phyloP scores from a whole-genome alignment of 352 stramenopile species.

The Phytopythium litorale region DNA sequence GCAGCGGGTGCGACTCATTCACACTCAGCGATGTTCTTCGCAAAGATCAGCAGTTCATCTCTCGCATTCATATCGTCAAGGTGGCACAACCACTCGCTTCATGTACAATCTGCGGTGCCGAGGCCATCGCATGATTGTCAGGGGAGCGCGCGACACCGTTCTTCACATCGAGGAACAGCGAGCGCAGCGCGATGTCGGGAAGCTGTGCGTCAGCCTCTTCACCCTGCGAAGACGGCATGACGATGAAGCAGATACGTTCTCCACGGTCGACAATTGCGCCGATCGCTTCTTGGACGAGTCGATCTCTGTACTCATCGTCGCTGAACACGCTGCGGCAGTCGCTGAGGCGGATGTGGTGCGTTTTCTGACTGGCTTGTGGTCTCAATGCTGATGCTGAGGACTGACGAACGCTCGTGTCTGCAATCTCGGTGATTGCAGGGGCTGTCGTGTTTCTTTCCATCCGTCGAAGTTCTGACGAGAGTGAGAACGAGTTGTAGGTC shows the following conservation, averaged over 20 bases:
- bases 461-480: slow-evolving; percentile 11
- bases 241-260: slow-evolving; percentile 28
- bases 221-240: slow-evolving; percentile 14
- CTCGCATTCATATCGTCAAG: slow-evolving; percentile 9
- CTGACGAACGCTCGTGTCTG: no score
- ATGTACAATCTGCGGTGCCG: slow-evolving; percentile 14
- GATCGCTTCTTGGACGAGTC: slow-evolving; percentile 28
- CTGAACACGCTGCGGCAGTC: slow-evolving; percentile 42
- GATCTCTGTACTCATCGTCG: slow-evolving; percentile 43
- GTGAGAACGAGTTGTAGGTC: slow-evolving; percentile 42
- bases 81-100: slow-evolving; percentile 23
- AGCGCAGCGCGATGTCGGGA: slow-evolving; percentile 34
- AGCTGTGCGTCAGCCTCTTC: slow-evolving; percentile 11
- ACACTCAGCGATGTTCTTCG: not conserved
- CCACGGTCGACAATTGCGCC: slow-evolving; percentile 14
- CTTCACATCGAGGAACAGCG: slow-evolving; percentile 43
- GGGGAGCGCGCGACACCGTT: slow-evolving; percentile 13
- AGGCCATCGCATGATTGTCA: not conserved
- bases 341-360: slow-evolving; percentile 27
- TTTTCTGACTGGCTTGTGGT: not conserved
- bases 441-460: not conserved
- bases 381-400: not conserved
- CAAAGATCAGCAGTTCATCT: not conserved
- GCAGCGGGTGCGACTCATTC: not conserved
- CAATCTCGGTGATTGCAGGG: not conserved